Conservation (phyloP, 495 filamentous ascomycete genomes). For the Aspergillus incahuasiensis region DNA sequence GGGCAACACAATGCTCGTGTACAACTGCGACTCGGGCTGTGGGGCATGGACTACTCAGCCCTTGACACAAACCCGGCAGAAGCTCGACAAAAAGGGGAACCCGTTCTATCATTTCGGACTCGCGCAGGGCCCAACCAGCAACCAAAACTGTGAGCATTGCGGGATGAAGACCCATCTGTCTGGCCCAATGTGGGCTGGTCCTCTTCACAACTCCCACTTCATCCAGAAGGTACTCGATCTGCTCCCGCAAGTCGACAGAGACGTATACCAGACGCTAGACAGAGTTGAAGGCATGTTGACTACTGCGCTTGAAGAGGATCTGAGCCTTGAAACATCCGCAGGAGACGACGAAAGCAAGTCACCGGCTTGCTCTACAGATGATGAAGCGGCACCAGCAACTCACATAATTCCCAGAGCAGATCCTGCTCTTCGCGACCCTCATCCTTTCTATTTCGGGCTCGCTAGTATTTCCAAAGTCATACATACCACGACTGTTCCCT, state of each 20-base stretch:
- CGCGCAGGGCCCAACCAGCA: conserved; percentile 60
- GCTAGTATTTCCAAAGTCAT: conserved; percentile 64
- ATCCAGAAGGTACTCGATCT: conserved; percentile 68
- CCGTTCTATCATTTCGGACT: conserved; percentile 70
- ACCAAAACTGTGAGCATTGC: conserved; percentile 70
- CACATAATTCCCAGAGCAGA: conserved; percentile 42
- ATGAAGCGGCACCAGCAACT: too few relatives aligned
- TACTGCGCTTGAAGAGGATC: conserved; percentile 74
- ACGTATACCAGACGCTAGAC: conserved; percentile 69
- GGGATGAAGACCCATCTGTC: conserved; percentile 78
- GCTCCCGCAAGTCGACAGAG: conserved; percentile 54
- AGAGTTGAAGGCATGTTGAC: conserved; percentile 89
- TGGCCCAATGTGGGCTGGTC: conserved; percentile 93
- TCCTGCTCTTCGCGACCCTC: conserved; percentile 55
- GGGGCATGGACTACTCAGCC: conserved; percentile 80
- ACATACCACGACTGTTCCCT: conserved; percentile 69
- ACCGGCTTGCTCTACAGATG: neutral
- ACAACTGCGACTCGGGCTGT: conserved; percentile 85
- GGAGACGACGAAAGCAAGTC: conserved; percentile 4
- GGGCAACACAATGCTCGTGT: conserved; percentile 87
- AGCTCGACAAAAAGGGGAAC: conserved; percentile 63
- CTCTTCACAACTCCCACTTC: conserved; percentile 77
- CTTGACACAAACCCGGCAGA: conserved; percentile 59
- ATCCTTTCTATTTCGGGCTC: conserved; percentile 87
- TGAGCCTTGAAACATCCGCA: conserved; percentile 24